Percentiles rank a stretch among this genome's conserved stretches.
phyloP scores from a whole-genome alignment of 768 basidiomycete genomes.

The Podaxis mareebaensis region DNA sequence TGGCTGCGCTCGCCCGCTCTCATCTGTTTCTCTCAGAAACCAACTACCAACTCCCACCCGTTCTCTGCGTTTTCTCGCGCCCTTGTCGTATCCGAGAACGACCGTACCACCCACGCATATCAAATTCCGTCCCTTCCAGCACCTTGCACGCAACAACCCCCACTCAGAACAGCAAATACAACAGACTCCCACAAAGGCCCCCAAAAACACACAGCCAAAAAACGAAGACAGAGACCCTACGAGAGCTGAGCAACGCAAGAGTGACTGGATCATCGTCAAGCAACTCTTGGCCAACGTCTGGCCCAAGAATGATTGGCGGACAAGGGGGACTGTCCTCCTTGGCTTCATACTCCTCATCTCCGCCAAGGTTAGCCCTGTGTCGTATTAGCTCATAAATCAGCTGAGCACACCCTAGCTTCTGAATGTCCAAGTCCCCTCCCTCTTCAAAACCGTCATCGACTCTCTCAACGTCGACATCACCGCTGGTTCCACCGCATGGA shows the following conservation, averaged over 20 bases:
- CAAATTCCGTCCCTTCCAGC: not conserved
- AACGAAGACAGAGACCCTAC: constrained; percentile 26
- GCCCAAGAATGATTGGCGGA: constrained; percentile 85
- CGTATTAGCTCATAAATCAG: constrained; percentile 17
- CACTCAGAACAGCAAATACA: not conserved
- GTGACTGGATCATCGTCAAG: constrained; percentile 87
- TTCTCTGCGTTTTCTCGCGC: not conserved
- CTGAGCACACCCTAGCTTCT: constrained; percentile 54
- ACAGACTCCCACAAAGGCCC: not conserved
- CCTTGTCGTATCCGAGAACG: not conserved
- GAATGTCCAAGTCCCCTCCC: constrained; percentile 96
- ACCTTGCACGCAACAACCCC: not conserved
- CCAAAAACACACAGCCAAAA: not conserved
- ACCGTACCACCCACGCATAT: not conserved
- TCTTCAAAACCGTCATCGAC: constrained; percentile 94
- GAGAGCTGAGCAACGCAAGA: constrained; percentile 56
- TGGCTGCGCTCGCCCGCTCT: not conserved
- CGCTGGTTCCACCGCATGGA: constrained; percentile 78
- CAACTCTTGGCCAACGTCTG: constrained; percentile 87
- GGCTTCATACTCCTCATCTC: constrained; percentile 79
- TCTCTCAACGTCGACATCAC: constrained; percentile 83
- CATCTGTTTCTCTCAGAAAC: not conserved
- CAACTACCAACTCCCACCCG: not conserved
- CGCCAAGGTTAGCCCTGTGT: constrained; percentile 65
- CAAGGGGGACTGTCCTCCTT: constrained; percentile 77